Base-by-base conservation (phyloP, 805 yeast genomes). In the Kodamaea fukazawae region DNA sequence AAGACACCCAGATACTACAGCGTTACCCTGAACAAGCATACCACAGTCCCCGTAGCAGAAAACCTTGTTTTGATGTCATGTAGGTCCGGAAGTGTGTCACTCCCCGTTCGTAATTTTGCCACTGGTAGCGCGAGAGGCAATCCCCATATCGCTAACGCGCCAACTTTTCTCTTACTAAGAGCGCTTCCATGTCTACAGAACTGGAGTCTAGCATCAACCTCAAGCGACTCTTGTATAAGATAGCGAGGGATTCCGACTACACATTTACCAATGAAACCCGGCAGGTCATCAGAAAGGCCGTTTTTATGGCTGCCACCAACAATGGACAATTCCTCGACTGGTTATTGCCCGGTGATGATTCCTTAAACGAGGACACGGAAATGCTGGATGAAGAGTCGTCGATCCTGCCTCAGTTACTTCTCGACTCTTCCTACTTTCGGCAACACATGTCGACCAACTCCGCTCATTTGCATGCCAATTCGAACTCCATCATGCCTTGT, bases 401-500 rank as follows among this genome's bases (percentile, higher is more conserved):
- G 4, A 13, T n/a, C 27, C 35, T 13, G 4, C 28, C 25, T 10
- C 28, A 15, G 25, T 8, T 22, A 9, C 14, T n/a, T 17, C 35
- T 20, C n/a, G 10, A 12, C 15, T 64, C 34, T 66, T 51, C 56
- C 22, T 65, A 67, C 43, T 59, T 61, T 47, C 44, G 48, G 26
- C 32, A 43, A 9, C 33, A 47, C 17, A 40, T 39, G 17, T 27
- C 32, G n/a, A 40, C 54, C 29, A 57, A 54, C 51, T 22, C 29
- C 15, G 23, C 37, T 4, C 37, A 34, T 37, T 61, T 58, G 42
- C 61, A 58, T 32, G 67, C 68, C 16, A 29, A 22, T 4, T 59
- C 54, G 43, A 95, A 86, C 54, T 70, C 75, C 14, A 75, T 79
- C 12, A 67, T 86, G 58, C 83, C 91, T 0, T 87, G 96, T 58